A percentile compares a stretch with the other conserved stretches of the same genome.
Evolutionary conservation across 2,329 filamentous ascomycete species (phyloP).

Genomic region (Apiospora saccharicola): DNA sequence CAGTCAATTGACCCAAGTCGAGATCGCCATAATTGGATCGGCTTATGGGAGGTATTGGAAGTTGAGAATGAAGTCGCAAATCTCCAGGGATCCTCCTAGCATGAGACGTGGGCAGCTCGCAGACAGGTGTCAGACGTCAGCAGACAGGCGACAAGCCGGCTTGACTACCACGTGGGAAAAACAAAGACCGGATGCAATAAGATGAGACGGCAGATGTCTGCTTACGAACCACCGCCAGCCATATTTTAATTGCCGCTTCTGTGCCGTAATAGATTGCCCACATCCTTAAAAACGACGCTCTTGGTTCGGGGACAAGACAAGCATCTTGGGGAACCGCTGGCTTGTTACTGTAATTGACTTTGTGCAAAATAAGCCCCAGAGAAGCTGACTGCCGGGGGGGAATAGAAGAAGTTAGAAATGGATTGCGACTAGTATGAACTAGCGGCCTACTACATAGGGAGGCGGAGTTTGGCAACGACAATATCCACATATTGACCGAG

Average conservation of each 20-base stretch:
- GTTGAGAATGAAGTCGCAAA: too few species aligned
- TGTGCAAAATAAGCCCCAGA: background rate
- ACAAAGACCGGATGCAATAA: background rate
- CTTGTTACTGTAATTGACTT: too few species aligned
- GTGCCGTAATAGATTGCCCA: background rate
- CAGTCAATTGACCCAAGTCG: background rate
- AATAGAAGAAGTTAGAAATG: background rate
- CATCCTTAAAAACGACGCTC: background rate
- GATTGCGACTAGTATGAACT: background rate
- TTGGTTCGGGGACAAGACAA: background rate
- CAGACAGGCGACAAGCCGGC: background rate
- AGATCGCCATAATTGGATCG: background rate
- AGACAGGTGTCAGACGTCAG: background rate
- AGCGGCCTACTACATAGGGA: background rate
- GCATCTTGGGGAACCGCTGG: too few species aligned
- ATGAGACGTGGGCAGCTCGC: background rate
- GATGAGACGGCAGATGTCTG: slow-evolving; percentile 1
- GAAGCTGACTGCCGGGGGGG: background rate
- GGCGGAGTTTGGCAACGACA: background rate
- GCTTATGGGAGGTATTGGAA: background rate
- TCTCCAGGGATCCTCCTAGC: background rate
- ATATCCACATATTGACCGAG: slow-evolving; percentile 12
- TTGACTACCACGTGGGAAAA: background rate
- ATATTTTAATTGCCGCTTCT: background rate
- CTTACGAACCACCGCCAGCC: background rate